Evolutionary conservation across 768 basidiomycete species (phyloP).

Genomic region (Lentinula sp.): DNA sequence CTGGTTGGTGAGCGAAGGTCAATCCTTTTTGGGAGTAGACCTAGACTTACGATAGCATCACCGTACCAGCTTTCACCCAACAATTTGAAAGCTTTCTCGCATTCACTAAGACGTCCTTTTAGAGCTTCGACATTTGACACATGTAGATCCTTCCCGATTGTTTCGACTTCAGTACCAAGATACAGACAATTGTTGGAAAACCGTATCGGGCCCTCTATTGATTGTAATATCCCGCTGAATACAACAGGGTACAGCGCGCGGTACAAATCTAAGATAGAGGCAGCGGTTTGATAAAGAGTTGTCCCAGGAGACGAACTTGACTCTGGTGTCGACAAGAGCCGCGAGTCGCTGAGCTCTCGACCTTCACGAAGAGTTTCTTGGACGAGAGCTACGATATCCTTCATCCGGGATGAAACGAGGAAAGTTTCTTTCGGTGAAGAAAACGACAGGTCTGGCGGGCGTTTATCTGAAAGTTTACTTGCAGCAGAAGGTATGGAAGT

Average conservation of each 20-base stretch:
- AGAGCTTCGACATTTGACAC: constrained; percentile 16
- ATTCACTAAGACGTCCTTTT: constrained; percentile 47
- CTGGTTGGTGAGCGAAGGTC: constrained; percentile 1
- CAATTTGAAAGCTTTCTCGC: constrained; percentile 40
- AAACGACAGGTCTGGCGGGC: constrained; percentile 18
- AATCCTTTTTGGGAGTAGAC: not conserved
- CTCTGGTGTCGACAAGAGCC: constrained; percentile 35
- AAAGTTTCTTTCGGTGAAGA: constrained; percentile 45
- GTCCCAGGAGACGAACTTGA: constrained; percentile 37
- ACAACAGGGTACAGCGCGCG: constrained; percentile 72
- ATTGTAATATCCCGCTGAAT: constrained; percentile 37
- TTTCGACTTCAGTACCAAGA: constrained; percentile 48
- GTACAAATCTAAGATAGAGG: constrained; percentile 70
- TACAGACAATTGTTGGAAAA: constrained; percentile 81
- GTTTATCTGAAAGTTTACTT: constrained; percentile 16
- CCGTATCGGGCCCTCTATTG: constrained; percentile 55
- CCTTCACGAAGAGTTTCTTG: constrained; percentile 65
- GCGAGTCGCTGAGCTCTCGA: constrained; percentile 51
- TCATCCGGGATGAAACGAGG: constrained; percentile 51
- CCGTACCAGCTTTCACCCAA: constrained; percentile 68
- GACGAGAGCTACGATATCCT: constrained; percentile 47
- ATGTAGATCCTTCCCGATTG: constrained; percentile 24
- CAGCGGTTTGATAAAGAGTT: constrained; percentile 53
- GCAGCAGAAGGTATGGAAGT: constrained; percentile 9
- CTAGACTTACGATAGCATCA: constrained; percentile 52